Base-by-base conservation (phyloP, 2,329 filamentous ascomycete species). In the Cercospora zeae-maydis region DNA sequence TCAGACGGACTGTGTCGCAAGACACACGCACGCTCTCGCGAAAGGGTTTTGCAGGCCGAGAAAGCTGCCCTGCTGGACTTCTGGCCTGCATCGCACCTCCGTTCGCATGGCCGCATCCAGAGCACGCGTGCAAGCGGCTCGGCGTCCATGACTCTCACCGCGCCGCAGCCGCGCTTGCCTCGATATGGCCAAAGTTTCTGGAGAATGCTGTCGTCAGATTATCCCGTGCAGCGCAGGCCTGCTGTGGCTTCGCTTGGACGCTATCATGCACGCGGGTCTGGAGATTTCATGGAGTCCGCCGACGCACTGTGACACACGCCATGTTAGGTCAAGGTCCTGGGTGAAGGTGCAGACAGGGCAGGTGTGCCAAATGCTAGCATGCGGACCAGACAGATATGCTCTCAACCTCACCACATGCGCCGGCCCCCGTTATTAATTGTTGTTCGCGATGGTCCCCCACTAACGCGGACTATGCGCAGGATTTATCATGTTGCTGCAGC, bases 191-290 rank as follows among this genome's bases (percentile, higher is more conserved):
- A 21, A 30, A 57, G 37, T 13, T 21, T 57, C 54, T 57, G 54
- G 54, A 27, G 54, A 24, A 42, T 47, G 61, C 47, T 63, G 39
- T 63, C 61, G 61, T 63, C 61, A 63, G 61, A 54, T 55, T 58
- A 31, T 54, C 55, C 55, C 34, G 45, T 55, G 36, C 47, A 14
- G 30, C 16, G 30, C 47, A 52, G 47, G 47, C 47, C 30, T 19
- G 54, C 42, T 47, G 53, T 58, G 55, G 61, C 34, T 14, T 63
- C 61, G 61, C 55, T 63, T 63, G 53, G 7, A 13, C 42, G 36
- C 34, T 37, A 3, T 45, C 21, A 51, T 36, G 16, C 58, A 61
- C 51, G 58, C 36, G 58, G 52, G 58, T 54, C 45, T 59, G 42
- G 33, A 47, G 37, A 57, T 47, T 39, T 52, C 45, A 52, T 51